phyloP scores from a whole-genome alignment of 176 grass and related monocot species.

The Microstegium vimineum region DNA sequence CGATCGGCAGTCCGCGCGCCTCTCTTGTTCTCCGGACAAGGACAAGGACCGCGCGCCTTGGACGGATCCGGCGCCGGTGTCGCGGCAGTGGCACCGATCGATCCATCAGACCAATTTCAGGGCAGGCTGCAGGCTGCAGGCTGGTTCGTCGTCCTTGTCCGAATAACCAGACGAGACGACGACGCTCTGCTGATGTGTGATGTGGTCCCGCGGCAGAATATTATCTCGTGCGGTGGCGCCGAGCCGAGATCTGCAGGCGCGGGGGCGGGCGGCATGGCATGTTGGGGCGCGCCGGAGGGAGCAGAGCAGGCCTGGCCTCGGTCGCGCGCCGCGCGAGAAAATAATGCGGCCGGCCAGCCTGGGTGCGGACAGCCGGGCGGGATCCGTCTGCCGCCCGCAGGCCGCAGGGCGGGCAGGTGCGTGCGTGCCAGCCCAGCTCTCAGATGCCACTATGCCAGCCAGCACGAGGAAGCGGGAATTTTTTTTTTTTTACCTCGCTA shows the following conservation, averaged over 20 bases:
- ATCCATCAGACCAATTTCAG: not conserved
- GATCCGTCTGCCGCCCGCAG: not conserved
- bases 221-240: not conserved
- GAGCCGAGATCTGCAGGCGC: not conserved
- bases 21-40: no score
- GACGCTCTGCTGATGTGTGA: not conserved
- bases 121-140: no score
- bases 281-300: slow-evolving; percentile 24
- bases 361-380: slow-evolving; percentile 23
- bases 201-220: not conserved
- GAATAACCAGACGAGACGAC: not conserved
- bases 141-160: not conserved
- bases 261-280: not conserved
- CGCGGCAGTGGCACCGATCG: not conserved
- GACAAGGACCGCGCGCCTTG: no score
- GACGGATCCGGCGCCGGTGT: not conserved
- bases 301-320: not conserved
- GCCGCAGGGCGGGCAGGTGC: not conserved
- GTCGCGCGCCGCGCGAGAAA: slow-evolving; percentile 24
- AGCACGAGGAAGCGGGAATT: not conserved
- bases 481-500: no score
- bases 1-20: no score
- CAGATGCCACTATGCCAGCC: not conserved
- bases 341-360: slow-evolving; percentile 33
- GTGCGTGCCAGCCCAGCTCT: slow-evolving; percentile 5